These are phyloP conservation scores for Neolentinus lepideus DNA, from an alignment of 1,284 basidiomycete species.

Conservation along the genomic window DNA sequence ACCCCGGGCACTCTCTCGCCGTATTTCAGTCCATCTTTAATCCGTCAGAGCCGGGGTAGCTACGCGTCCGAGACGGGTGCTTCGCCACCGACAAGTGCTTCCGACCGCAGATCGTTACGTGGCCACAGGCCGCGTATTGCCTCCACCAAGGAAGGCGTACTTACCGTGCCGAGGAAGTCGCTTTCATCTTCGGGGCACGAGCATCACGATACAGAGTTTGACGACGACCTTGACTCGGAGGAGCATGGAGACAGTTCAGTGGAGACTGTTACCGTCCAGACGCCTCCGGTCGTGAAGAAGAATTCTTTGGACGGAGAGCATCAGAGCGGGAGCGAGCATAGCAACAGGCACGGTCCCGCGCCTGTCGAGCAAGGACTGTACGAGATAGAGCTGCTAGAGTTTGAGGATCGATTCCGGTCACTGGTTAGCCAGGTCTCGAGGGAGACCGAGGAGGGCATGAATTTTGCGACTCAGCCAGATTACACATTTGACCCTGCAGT, in stretches of 20 bases:
- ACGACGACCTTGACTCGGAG: background rate
- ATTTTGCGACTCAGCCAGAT: conserved; percentile 23
- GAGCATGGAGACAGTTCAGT: background rate
- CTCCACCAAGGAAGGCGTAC: background rate
- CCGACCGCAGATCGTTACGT: background rate
- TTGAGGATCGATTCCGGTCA: conserved; percentile 41
- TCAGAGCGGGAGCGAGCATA: background rate
- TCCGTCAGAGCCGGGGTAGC: background rate
- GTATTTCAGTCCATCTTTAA: background rate
- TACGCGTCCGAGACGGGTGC: background rate
- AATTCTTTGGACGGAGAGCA: background rate
- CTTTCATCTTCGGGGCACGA: background rate
- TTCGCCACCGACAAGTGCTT: background rate
- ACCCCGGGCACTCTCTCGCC: background rate
- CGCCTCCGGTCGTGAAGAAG: conserved; percentile 1
- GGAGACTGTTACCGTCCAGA: conserved; percentile 1
- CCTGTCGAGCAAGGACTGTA: conserved; percentile 1
- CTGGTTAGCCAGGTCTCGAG: conserved; percentile 40
- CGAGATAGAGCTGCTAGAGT: conserved; percentile 32
- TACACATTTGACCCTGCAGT: background rate
- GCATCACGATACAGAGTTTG: background rate
- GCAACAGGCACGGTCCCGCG: background rate
- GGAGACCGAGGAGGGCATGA: conserved; percentile 42
- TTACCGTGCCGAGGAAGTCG: background rate
- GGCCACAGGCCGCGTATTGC: background rate